These are phyloP conservation scores for Phytophthora ohioensis DNA, from an alignment of 352 stramenopile species.

Conservation along the genomic window DNA sequence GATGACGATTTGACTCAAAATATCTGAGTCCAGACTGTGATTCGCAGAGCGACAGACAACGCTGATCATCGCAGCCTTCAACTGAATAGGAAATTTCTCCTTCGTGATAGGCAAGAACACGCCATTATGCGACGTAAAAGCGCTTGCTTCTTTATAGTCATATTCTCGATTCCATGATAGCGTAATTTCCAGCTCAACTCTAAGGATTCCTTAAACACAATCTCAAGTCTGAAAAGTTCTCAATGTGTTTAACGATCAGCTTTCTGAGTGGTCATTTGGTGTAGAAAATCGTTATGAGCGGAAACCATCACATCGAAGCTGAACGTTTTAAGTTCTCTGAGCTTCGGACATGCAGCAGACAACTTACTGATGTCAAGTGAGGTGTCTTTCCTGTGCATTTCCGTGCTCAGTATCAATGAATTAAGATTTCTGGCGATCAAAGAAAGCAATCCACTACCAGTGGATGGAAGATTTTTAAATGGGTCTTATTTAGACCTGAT, in stretches of 20 bases:
- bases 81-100: conserved; percentile 5
- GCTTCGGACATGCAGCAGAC: neutral
- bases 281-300: neutral
- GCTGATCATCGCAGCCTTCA: neutral
- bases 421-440: neutral
- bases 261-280: neutral
- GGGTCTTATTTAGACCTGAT: neutral
- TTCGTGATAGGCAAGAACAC: conserved; percentile 6
- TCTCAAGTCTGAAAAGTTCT: neutral
- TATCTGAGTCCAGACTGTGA: neutral
- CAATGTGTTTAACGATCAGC: no score
- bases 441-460: neutral
- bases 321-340: neutral
- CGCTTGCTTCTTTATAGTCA: neutral
- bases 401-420: neutral
- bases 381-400: neutral
- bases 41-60: no score
- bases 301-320: neutral
- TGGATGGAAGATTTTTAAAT: neutral
- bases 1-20: conserved; percentile 2
- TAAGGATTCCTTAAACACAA: neutral
- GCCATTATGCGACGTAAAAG: neutral
- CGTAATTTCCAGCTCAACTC: neutral
- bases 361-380: neutral
- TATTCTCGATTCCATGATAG: neutral